Conservation (phyloP, 2,329 filamentous ascomycete species). For the Aspergillus alliaceus region DNA sequence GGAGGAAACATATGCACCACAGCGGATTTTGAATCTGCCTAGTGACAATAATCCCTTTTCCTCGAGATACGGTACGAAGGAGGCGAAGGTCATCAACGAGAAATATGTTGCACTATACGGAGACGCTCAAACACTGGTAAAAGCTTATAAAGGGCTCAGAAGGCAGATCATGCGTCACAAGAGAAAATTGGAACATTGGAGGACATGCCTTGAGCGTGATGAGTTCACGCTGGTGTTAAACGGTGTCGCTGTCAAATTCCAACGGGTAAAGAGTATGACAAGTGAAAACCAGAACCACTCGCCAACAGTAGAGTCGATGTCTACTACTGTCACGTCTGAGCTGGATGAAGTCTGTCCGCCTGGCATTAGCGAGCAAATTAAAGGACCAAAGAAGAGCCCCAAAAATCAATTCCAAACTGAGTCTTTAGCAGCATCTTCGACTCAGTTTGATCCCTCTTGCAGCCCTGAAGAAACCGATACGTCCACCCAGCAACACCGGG, state of each 20-base stretch:
- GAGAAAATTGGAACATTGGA: slow-evolving; percentile 31
- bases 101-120: slow-evolving; percentile 36
- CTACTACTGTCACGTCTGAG: not conserved
- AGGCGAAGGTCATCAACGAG: slow-evolving; percentile 21
- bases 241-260: slow-evolving; percentile 29
- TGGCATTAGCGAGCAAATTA: not conserved
- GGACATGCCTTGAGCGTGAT: slow-evolving; percentile 27
- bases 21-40: slow-evolving; percentile 16
- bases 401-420: not conserved
- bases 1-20: slow-evolving; percentile 28
- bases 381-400: not conserved
- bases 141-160: slow-evolving; percentile 30
- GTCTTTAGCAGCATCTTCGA: slow-evolving; percentile 14
- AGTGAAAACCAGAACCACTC: not conserved
- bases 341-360: not conserved
- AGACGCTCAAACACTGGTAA: slow-evolving; percentile 27
- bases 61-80: slow-evolving; percentile 8
- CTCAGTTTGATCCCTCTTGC: slow-evolving; percentile 14
- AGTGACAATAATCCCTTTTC: slow-evolving; percentile 3
- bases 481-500: not conserved
- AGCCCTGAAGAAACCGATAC: slow-evolving; percentile 3
- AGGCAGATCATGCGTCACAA: slow-evolving; percentile 34
- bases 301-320: not conserved
- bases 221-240: slow-evolving; percentile 31
- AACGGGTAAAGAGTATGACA: slow-evolving; percentile 16